Percentiles rank a stretch among this genome's conserved stretches.
phyloP scores from a whole-genome alignment of 2,329 filamentous ascomycete species.

The Fusarium multiceps region DNA sequence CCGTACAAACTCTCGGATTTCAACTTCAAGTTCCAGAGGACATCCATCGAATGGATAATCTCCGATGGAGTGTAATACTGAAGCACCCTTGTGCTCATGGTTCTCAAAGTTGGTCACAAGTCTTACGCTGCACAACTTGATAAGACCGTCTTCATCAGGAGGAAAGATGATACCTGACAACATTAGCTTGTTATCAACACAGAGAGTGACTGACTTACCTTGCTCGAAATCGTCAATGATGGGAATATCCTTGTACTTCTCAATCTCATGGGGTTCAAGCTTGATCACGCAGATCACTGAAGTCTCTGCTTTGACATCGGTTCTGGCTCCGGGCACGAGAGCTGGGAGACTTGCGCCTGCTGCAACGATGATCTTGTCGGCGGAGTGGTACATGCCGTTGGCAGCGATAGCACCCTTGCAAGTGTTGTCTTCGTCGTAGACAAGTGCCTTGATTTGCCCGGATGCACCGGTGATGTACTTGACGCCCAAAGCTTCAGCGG shows the following conservation, averaged over 20 bases:
- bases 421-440: slow-evolving; percentile 43
- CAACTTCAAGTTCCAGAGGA: slow-evolving; percentile 63
- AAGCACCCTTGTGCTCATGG: slow-evolving; percentile 41
- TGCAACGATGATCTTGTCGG: slow-evolving; percentile 71
- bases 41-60: slow-evolving; percentile 48
- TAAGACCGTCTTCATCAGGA: slow-evolving; percentile 58
- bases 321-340: slow-evolving; percentile 69
- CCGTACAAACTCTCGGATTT: slow-evolving; percentile 62
- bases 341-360: slow-evolving; percentile 74
- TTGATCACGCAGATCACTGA: slow-evolving; percentile 72
- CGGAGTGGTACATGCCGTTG: slow-evolving; percentile 60
- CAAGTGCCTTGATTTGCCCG: slow-evolving; percentile 37
- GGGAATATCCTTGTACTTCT: slow-evolving; percentile 57
- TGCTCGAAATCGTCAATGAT: slow-evolving; percentile 49
- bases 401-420: slow-evolving; percentile 61
- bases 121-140: slow-evolving; percentile 66
- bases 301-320: slow-evolving; percentile 70
- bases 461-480: slow-evolving; percentile 46
- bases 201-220: slow-evolving; percentile 4
- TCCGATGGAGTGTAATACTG: slow-evolving; percentile 35
- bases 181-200: too few species aligned
- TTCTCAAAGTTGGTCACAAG: slow-evolving; percentile 62
- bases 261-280: slow-evolving; percentile 68
- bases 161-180: slow-evolving; percentile 62
- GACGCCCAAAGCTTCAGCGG: slow-evolving; percentile 43